Base-by-base conservation (phyloP, 495 filamentous ascomycete genomes). In the Staphylotrichum longicolle region DNA sequence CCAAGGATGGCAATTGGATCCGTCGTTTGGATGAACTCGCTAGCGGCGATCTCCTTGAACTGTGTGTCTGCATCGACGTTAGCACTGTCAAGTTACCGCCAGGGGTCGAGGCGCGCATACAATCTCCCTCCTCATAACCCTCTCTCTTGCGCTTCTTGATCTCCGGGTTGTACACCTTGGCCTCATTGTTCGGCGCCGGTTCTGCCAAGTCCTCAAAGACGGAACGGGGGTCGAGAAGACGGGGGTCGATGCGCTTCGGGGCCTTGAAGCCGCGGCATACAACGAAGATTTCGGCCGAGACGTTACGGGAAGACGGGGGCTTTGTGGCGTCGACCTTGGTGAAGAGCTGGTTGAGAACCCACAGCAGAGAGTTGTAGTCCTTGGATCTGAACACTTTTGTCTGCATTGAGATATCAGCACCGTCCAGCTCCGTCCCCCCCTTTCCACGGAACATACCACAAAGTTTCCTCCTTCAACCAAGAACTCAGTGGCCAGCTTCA, bases 361-460 rank as follows among this genome's bases (percentile, higher is more conserved):
- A 99, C 50, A 97, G 84, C 49, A 99, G 78, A 50, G 89, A 85
- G 72, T 97, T 96, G 81, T 96, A 97, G 72, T 98, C 93, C 69
- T 96, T 96, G n/a, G 90, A 95, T 61, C 94, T 76, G 80, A 99
- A 99, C 34, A 99, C 89, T 71, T 99, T 99, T 48, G 94, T 99
- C 54, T 61, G 45, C n/a, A 41, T 11, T 1, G 20, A 1, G 3
- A 1, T 3, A 10, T 61, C 46, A 57, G 57, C 34, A 37, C 7
- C 35, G 12, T 6, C 8, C 35, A n/a, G 20, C 10, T 33, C 35
- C 20, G 35, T 7, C 34, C 10, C 4, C 10, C 32, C 11, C 10
- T 56, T 15, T 11, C 6, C 11, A 10, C 5, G 12, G 27, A 40
- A 58, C 63, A 58, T 54, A 65, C 63, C 48, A 98, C 91, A 60